A percentile compares a stretch with the other conserved stretches of the same genome.
Conservation (phyloP, 306 rosid species). For the Trifolium dubium region DNA sequence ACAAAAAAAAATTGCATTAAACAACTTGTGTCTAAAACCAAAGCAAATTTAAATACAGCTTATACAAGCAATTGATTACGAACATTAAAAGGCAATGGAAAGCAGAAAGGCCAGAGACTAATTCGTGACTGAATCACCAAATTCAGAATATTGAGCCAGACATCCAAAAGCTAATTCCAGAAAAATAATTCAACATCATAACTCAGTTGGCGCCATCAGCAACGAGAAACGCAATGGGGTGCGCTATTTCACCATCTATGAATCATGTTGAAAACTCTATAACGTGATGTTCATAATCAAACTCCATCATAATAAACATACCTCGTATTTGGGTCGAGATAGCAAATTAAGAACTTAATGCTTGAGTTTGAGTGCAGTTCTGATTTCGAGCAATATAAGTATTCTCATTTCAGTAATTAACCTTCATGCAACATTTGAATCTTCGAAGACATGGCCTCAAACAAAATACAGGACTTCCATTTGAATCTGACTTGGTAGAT, state of each 20-base stretch:
- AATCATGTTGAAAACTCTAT: constrained; percentile 31
- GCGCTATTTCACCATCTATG: constrained; percentile 36
- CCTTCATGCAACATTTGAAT: constrained; percentile 34
- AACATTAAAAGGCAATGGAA: constrained; percentile 41
- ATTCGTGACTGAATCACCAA: constrained; percentile 18
- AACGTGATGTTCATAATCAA: constrained; percentile 39
- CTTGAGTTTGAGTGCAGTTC: constrained; percentile 25
- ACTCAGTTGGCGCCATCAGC: constrained; percentile 38
- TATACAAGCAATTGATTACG: constrained; percentile 17
- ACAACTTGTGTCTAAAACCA: constrained; percentile 24
- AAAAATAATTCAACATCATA: constrained; percentile 21
- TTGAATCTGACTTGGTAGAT: constrained; percentile 34
- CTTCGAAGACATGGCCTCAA: constrained; percentile 28
- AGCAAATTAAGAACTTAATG: constrained; percentile 36
- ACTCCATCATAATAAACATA: constrained; percentile 37
- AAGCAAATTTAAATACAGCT: constrained; percentile 25
- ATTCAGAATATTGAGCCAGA: constrained; percentile 31
- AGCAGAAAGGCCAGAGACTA: constrained; percentile 42
- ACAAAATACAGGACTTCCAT: constrained; percentile 21
- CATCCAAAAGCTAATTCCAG: constrained; percentile 32
- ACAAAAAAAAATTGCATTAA: neutral
- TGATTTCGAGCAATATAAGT: constrained; percentile 20
- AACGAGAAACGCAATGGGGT: constrained; percentile 22
- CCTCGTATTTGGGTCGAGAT: constrained; percentile 28
- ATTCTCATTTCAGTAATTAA: constrained; percentile 32